phyloP scores from a whole-genome alignment of 2,329 filamentous ascomycete genomes.

The Aspergillus eucalypticola region DNA sequence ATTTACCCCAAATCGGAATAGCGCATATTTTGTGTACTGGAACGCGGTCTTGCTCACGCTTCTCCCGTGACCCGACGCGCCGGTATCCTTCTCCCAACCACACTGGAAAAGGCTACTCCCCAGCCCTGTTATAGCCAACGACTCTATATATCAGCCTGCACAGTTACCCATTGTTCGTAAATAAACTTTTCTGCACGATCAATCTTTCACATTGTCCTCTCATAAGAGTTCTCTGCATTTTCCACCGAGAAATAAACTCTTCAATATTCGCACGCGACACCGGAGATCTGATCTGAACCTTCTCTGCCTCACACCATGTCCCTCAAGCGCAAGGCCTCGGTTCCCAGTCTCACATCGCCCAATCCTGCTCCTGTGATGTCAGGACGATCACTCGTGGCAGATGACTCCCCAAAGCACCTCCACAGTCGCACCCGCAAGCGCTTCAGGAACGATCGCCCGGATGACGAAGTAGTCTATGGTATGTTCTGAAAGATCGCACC shows the following conservation, averaged over 20 bases:
- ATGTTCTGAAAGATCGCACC: constrained; percentile 19
- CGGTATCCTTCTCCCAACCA: constrained; percentile 17
- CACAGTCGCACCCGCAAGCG: constrained; percentile 61
- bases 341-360: constrained; percentile 47
- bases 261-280: not conserved
- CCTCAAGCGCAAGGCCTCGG: constrained; percentile 61
- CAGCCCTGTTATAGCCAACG: constrained; percentile 8
- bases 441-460: constrained; percentile 58
- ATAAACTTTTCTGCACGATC: not conserved
- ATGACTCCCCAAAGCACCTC: constrained; percentile 46
- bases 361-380: constrained; percentile 28
- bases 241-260: not conserved
- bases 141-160: not conserved
- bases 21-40: constrained; percentile 23
- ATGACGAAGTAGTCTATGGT: constrained; percentile 59
- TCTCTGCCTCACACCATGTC: constrained; percentile 45
- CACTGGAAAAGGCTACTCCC: constrained; percentile 7
- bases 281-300: not conserved
- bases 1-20: constrained; percentile 33
- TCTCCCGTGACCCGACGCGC: constrained; percentile 3
- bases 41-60: constrained; percentile 7
- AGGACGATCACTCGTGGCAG: constrained; percentile 31
- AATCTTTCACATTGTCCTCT: not conserved
- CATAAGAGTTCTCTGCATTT: not conserved
- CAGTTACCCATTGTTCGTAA: not conserved